These are phyloP conservation scores for Santalum album DNA, from an alignment of 164 flowering plant genomes.

Conservation along the genomic window DNA sequence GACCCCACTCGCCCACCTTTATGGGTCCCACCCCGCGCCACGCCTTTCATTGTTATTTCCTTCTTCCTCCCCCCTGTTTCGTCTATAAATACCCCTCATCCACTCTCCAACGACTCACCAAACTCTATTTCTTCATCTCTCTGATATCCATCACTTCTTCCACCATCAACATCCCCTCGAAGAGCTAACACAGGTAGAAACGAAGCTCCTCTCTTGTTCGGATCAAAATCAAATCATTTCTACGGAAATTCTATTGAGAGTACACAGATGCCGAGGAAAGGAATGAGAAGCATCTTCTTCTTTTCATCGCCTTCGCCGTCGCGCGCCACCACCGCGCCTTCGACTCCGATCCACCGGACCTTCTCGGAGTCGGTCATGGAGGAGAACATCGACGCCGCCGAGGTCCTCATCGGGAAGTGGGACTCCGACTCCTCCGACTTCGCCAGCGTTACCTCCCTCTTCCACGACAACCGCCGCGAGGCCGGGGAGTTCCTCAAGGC, in stretches of 20 bases:
- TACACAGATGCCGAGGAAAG: background rate
- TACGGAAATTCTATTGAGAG: too few relatives aligned
- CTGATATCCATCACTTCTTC: too few relatives aligned
- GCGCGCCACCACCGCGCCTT: slow-evolving; percentile 13
- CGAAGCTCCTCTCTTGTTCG: background rate
- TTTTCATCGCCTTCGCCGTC: slow-evolving; percentile 13
- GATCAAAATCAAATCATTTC: background rate
- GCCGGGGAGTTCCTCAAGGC: slow-evolving; percentile 30
- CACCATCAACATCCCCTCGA: too few relatives aligned
- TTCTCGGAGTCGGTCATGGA: slow-evolving; percentile 40
- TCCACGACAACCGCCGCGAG: slow-evolving; percentile 27
- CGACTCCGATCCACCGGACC: slow-evolving; percentile 14
- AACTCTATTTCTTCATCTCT: too few relatives aligned
- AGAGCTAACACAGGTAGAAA: too few relatives aligned
- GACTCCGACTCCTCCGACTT: slow-evolving; percentile 11
- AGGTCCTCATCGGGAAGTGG: slow-evolving; percentile 34
- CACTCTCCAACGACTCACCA: too few relatives aligned
- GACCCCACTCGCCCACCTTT: too few relatives aligned
- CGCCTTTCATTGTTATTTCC: too few relatives aligned
- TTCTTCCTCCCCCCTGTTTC: too few relatives aligned
- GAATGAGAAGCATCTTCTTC: slow-evolving; percentile 23
- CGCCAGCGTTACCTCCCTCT: slow-evolving; percentile 25
- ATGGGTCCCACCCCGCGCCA: too few relatives aligned
- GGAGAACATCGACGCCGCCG: slow-evolving; percentile 30
- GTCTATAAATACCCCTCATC: too few relatives aligned